Base-by-base conservation (phyloP, 108 stramenopile genomes). In the Conticribra weissflogii region DNA sequence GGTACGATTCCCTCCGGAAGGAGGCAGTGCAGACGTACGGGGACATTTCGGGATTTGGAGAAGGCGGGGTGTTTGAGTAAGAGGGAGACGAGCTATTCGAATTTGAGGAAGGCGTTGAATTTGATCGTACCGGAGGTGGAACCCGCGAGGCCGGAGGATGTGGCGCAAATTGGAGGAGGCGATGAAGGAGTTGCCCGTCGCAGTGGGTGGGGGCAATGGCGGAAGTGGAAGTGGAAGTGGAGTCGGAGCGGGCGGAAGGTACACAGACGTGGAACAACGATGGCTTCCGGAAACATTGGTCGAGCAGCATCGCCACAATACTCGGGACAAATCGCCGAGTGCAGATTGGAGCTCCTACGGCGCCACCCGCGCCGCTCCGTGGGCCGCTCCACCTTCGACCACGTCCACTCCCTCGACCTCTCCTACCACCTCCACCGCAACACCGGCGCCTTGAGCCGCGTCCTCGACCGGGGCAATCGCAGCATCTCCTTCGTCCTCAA, bases 1-100 rank as follows among this genome's bases (percentile, higher is more conserved):
- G 90, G 60, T 97, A 95, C 71, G 98, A 98, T 70, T 66, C 79
- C 30, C 63, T 98, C 16, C 86, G 92, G 23, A 70, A 86, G 17
- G 88, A 94, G 21, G 74, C 96, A 28, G 82, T 96, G 3, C 96
- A 98, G 69, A 93, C 92, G 5, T 98, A 98, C 70, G 98, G 97
- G 86, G 32, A 71, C 90, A 0, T 74, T 98, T 48, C 76, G 83
- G 44, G 86, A 96, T 56, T 73, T 98, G 46, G 98, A 98, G 74
- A 79, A 81, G 44, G 76, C 84, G 24, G 96, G 95, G 3, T 75
- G 92, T 70, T 72, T 98, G 7, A 85, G 87, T 45, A 87, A 90
- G 52, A 85, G 84, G 61, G 97, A 97, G 44, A 85, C 88, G 31
- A 54, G 90, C 0, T 97, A 91, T 71, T 66, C 76, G 12, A 76